Conservation (phyloP, 2,329 filamentous ascomycete genomes). For the Paecilomyces dactylethromorphus region DNA sequence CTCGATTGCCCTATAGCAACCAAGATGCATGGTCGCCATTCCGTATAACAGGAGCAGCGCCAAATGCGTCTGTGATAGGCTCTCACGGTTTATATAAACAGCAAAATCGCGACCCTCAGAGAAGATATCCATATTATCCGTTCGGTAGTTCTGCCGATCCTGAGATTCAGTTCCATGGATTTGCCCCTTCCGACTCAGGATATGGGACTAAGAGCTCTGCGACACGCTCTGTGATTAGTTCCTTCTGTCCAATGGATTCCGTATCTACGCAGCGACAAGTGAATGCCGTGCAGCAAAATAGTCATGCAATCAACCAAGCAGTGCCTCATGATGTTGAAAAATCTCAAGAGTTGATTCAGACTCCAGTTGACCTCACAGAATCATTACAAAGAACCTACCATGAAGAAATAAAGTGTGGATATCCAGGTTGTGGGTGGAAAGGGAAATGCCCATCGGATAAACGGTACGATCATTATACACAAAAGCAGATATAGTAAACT, state of each 20-base stretch:
- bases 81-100: constrained; percentile 12
- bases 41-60: constrained; percentile 19
- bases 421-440: constrained; percentile 24
- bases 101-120: constrained; percentile 14
- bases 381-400: not conserved
- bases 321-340: not conserved
- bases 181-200: constrained; percentile 27
- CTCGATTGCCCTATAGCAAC: not conserved
- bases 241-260: constrained; percentile 21
- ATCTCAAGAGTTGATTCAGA: not conserved
- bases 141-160: constrained; percentile 24
- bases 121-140: constrained; percentile 16
- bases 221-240: constrained; percentile 21
- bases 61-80: constrained; percentile 11
- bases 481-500: not conserved
- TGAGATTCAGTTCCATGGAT: constrained; percentile 24
- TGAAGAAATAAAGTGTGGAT: constrained; percentile 22
- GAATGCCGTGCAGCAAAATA: constrained; percentile 11
- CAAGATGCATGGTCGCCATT: constrained; percentile 29
- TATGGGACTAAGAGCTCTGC: constrained; percentile 26
- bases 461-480: constrained; percentile 21
- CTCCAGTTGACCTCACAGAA: not conserved
- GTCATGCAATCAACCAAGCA: constrained; percentile 11
- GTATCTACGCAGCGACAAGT: constrained; percentile 18
- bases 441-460: constrained; percentile 36